Base-by-base conservation (phyloP, 192 early-diverging fungal species). In the Entophlyctis luteolus region DNA sequence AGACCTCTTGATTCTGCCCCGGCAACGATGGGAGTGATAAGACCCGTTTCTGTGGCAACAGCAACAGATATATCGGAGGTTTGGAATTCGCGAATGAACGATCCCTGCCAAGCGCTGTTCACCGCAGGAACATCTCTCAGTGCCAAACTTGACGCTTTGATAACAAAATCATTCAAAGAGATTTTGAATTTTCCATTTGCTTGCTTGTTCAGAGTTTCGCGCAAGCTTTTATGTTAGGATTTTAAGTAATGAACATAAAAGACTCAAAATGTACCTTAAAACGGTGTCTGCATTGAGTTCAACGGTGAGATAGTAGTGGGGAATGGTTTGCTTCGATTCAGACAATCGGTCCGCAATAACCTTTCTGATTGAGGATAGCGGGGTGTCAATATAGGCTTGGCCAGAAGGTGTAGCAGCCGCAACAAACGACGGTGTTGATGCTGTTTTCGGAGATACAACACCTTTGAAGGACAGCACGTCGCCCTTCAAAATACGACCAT, bases 161-260 rank as follows among this genome's bases (percentile, higher is more conserved):
- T 88, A 31, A 98, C 85, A 75, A 98, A 97, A 78, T 98, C 96
- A 74, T 98, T 98, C 72, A 98, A 90, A 27, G 94, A 97, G 32
- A 98, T 80, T 84, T 98, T 98, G 89, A 89, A 96, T 63, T 90
- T 87, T 29, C 90, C 94, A 65, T 92, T 85, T 55, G 82, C 87
- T 71, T 86, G 69, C 55, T 77, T 83, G 86, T 98, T 98, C 48
- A 98, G 81, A 14, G 89, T 86, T 71, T 93, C 84, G 68, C 96
- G 91, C 60, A 97, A 85, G 59, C 69, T 75, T 50, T 20, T 38
- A n/a, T 8, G 22, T 25, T 25, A 22, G 8, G 6, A 12, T 12
- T 14, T 8, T 22, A 10, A 53, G 6, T 53, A 12, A 53, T 25
- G 6, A 10, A 22, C 22, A 29, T 53, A 14, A 12, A 37, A 39